A percentile compares a stretch with the other conserved stretches of the same genome.
Conservation (phyloP, 2,329 filamentous ascomycete genomes). For the Aspergillus thermomutatus region DNA sequence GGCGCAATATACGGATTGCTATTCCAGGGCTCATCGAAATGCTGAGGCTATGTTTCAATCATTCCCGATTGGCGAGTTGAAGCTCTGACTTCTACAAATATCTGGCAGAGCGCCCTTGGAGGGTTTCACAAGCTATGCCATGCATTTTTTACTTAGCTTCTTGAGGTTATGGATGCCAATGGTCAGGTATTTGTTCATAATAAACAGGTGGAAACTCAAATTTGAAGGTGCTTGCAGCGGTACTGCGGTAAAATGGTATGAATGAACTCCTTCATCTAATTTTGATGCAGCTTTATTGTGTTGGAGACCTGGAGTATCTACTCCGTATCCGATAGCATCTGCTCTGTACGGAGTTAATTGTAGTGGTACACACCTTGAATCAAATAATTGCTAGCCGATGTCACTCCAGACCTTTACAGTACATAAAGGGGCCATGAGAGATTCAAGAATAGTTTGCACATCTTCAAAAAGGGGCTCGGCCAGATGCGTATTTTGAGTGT, state of each 20-base stretch:
- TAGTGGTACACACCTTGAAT: not conserved
- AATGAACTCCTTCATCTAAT: not conserved
- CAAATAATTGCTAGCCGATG: not conserved
- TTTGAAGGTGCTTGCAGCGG: too few species aligned
- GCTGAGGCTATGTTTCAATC: slow-evolving; percentile 1
- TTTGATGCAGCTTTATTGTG: not conserved
- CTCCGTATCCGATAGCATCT: not conserved
- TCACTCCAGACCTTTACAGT: not conserved
- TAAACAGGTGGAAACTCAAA: not conserved
- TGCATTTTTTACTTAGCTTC: not conserved
- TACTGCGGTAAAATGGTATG: too few species aligned
- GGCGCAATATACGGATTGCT: not conserved
- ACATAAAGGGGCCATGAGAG: not conserved
- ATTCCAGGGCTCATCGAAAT: not conserved
- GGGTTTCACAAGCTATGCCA: not conserved
- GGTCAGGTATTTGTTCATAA: not conserved
- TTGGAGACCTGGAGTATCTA: not conserved
- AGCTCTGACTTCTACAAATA: not conserved
- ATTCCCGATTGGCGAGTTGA: not conserved
- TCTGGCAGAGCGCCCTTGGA: not conserved
- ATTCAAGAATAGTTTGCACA: not conserved
- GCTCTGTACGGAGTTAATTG: not conserved
- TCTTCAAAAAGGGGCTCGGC: not conserved
- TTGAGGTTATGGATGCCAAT: not conserved
- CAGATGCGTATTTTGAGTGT: not conserved